Conservation (phyloP, 768 basidiomycete genomes). For the Tylopilus rubrobrunneus region DNA sequence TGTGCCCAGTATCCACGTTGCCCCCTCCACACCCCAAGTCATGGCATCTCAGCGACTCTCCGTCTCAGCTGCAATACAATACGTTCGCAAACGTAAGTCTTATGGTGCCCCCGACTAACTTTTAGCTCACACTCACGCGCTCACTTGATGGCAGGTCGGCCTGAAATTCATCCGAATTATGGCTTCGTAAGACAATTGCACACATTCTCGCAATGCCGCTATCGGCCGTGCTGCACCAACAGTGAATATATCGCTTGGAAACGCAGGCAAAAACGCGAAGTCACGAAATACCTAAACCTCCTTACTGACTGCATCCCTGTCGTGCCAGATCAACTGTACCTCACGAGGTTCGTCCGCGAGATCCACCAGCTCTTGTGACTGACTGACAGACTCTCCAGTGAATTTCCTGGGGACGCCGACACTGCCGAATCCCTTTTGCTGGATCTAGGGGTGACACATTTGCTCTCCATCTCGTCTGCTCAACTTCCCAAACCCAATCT, state of each 20-base stretch:
- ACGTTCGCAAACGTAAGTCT: conserved; percentile 46
- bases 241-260: conserved; percentile 56
- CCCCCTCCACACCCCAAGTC: conserved; percentile 31
- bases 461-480: conserved; percentile 55
- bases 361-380: not conserved
- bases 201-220: conserved; percentile 49
- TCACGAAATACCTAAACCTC: conserved; percentile 48
- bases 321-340: conserved; percentile 44
- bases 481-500: conserved; percentile 34
- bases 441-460: conserved; percentile 50
- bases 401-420: conserved; percentile 52
- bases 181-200: conserved; percentile 59
- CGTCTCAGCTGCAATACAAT: conserved; percentile 42
- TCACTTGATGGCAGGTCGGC: conserved; percentile 28
- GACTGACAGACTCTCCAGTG: conserved; percentile 31
- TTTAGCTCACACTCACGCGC: conserved; percentile 10
- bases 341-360: conserved; percentile 41
- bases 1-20: conserved; percentile 1
- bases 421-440: conserved; percentile 48
- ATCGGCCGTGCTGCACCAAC: conserved; percentile 40
- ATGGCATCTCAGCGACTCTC: conserved; percentile 46
- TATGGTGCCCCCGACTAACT: not conserved
- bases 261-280: conserved; percentile 49
- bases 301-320: conserved; percentile 51
- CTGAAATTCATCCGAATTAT: conserved; percentile 38